These are phyloP conservation scores for Centella asiatica DNA, from an alignment of 129 eudicot species.

Conservation along the genomic window DNA sequence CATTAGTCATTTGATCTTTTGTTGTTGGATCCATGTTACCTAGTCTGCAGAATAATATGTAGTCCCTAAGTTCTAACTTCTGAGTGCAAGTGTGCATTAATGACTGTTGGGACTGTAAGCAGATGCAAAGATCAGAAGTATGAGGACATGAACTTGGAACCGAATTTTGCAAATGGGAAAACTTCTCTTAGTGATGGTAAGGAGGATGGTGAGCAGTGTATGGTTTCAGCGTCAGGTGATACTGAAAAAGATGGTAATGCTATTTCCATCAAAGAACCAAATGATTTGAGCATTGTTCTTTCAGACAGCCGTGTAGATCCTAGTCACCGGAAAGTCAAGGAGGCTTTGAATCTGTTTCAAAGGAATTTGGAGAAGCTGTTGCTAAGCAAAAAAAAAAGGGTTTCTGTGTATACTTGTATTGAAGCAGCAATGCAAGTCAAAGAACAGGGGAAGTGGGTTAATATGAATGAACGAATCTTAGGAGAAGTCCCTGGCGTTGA, in stretches of 20 bases:
- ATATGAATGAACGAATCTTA: not conserved
- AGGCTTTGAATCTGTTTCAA: constrained; percentile 7
- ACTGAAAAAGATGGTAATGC: constrained; percentile 13
- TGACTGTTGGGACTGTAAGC: not conserved
- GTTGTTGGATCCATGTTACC: too few relatives aligned
- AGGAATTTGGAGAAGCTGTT: not conserved
- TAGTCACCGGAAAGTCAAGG: constrained; percentile 2
- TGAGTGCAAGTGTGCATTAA: too few relatives aligned
- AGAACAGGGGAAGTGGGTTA: not conserved
- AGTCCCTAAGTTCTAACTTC: too few relatives aligned
- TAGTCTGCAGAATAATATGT: too few relatives aligned
- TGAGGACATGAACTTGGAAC: too few relatives aligned
- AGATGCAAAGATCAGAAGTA: not conserved
- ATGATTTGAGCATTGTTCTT: not conserved
- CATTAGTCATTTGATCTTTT: too few relatives aligned
- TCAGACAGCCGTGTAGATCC: not conserved
- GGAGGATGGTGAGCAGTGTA: not conserved
- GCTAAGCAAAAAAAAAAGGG: not conserved
- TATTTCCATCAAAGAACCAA: not conserved
- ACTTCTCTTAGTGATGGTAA: not conserved
- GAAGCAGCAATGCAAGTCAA: constrained; percentile 12
- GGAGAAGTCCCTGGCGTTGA: constrained; percentile 18
- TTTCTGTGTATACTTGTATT: not conserved
- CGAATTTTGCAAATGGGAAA: constrained; percentile 10
- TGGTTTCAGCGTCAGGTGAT: not conserved